Base-by-base conservation (phyloP, 306 rosid species). In the Quercus aquifolioides region DNA sequence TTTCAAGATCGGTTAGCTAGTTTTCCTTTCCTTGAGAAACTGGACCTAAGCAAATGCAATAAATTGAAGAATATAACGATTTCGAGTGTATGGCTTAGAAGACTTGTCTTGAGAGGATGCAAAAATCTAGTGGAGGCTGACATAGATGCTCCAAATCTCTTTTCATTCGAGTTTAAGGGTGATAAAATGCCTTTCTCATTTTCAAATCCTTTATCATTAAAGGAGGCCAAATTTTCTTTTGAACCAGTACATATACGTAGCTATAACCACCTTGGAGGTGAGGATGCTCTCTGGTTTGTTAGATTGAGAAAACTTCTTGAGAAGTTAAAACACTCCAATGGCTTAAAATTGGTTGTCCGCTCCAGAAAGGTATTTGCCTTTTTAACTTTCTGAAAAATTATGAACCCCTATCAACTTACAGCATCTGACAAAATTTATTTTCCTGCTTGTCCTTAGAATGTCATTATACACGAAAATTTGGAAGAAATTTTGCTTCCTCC, bases 91-190 rank as follows among this genome's bases (percentile, higher is more conserved):
- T 68, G 51, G 73, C 84, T 87, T 38, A 73, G 64, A 82, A 67
- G 56, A 76, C 57, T 84, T 64, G 65, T 43, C 69, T 64, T 87
- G 75, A 84, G 71, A 81, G 88, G 86, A 73, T 79, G 83, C 81
- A 79, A 57, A 73, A 82, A 69, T 26, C 52, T 82, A 78, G 1
- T 0, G 25, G 1, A 7, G 31, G 79, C 52, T 55, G 17, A n/a
- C 65, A 6, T 84, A 69, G 3, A 18, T 4, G 30, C 81, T 70
- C 81, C 79, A 62, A 87, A 87, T 76, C 90, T 87, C 74, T 41
- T 35, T 71, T 81, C 84, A 13, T 81, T 87, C 56, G 84, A 79
- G 82, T 81, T 52, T 72, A 81, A 79, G 79, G 90, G 88, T 62
- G 75, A 76, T 38, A 49, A 1, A 4, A 81, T 84, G 88, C 90